Conservation (phyloP, 2,329 filamentous ascomycete species). For the Venturia carpophila region DNA sequence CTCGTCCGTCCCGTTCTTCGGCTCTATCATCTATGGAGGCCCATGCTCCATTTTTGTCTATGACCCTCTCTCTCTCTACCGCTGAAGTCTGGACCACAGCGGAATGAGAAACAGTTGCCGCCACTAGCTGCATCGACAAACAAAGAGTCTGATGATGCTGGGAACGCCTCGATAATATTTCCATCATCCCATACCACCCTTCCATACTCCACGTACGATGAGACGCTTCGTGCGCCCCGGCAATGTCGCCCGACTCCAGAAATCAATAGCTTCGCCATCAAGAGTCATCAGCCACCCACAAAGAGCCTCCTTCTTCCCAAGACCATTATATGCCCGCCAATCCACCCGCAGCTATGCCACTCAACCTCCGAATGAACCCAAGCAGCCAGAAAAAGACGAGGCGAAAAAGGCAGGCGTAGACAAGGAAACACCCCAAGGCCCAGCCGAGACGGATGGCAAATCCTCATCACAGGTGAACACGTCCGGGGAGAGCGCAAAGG, state of each 20-base stretch:
- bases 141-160: background rate
- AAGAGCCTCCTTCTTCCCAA: conserved; percentile 9
- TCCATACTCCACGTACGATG: background rate
- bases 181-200: background rate
- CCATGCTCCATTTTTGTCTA: background rate
- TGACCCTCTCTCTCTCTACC: background rate
- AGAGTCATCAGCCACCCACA: conserved; percentile 15
- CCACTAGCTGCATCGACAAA: background rate
- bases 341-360: conserved; percentile 32
- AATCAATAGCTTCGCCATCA: conserved; percentile 11
- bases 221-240: conserved; percentile 8
- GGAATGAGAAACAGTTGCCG: background rate
- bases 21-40: background rate
- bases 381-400: conserved; percentile 26
- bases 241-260: conserved; percentile 9
- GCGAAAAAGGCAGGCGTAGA: conserved; percentile 25
- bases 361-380: conserved; percentile 36
- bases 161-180: background rate
- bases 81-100: background rate
- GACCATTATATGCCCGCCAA: conserved; percentile 13
- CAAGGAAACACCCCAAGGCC: conserved; percentile 25
- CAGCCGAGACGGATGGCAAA: conserved; percentile 26
- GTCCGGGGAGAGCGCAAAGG: conserved; percentile 35
- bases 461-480: conserved; percentile 29
- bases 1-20: background rate